Percentiles rank a stretch among this genome's conserved stretches.
Evolutionary conservation across 108 stramenopile genomes (phyloP).

Genomic region (Epithemia pelagica): DNA sequence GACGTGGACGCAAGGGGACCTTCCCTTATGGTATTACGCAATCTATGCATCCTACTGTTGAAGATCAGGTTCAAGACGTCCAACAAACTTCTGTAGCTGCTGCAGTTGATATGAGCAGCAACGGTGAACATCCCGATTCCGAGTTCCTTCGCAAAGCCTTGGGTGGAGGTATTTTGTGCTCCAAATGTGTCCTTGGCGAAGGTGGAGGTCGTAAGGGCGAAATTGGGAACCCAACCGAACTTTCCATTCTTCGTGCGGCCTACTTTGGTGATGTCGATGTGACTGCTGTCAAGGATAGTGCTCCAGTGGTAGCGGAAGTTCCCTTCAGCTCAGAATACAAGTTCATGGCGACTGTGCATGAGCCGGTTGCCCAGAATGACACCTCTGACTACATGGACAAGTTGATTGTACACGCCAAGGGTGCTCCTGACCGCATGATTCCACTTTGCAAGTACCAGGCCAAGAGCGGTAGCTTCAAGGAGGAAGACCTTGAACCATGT

Average conservation of each 20-base stretch:
- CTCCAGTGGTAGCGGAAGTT: conserved; percentile 69
- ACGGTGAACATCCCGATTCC: conserved; percentile 50
- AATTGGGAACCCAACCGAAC: conserved; percentile 84
- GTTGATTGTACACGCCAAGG: conserved; percentile 83
- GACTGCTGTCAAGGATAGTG: conserved; percentile 38
- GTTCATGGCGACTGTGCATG: conserved; percentile 84
- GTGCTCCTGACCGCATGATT: conserved; percentile 94
- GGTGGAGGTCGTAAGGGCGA: conserved; percentile 68
- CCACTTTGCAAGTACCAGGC: conserved; percentile 67
- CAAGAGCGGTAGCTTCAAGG: conserved; percentile 57
- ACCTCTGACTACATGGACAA: conserved; percentile 18
- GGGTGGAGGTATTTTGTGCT: conserved; percentile 69
- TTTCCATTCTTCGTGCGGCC: conserved; percentile 74
- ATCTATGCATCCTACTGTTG: conserved; percentile 10
- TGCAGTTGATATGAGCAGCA: too few species aligned
- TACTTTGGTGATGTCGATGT: conserved; percentile 73
- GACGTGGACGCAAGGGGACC: conserved; percentile 17
- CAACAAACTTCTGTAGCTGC: neutral
- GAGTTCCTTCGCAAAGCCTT: conserved; percentile 57
- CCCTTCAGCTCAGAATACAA: conserved; percentile 84
- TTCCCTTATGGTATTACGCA: conserved; percentile 8
- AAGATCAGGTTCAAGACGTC: conserved; percentile 29
- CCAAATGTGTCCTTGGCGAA: conserved; percentile 68
- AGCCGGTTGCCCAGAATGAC: conserved; percentile 15
- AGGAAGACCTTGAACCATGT: conserved; percentile 45